These are phyloP conservation scores for Verticillium nonalfalfae DNA, from an alignment of 2,329 filamentous ascomycete species.

Conservation along the genomic window DNA sequence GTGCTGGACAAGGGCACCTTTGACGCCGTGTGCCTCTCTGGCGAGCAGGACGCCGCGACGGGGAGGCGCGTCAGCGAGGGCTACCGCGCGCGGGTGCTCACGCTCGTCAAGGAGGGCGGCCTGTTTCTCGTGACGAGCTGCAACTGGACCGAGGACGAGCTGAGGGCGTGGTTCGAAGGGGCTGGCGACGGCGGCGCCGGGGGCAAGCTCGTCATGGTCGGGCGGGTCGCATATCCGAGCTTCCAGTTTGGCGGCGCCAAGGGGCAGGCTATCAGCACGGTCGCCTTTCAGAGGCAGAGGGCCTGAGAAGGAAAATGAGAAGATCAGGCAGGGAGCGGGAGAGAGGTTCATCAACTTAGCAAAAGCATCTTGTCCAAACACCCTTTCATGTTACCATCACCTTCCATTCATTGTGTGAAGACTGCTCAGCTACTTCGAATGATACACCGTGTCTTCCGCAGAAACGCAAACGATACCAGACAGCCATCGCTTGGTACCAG, in stretches of 20 bases:
- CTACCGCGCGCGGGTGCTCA: constrained; percentile 64
- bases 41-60: constrained; percentile 39
- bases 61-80: constrained; percentile 63
- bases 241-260: constrained; percentile 87
- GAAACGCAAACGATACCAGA: background rate
- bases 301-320: background rate
- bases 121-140: constrained; percentile 87
- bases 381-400: background rate
- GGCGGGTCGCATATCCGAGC: constrained; percentile 70
- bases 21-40: constrained; percentile 80
- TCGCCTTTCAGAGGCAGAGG: constrained; percentile 61
- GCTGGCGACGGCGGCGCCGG: constrained; percentile 14
- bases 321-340: background rate
- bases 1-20: constrained; percentile 98
- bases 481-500: background rate
- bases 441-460: background rate
- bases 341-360: background rate
- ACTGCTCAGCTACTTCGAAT: background rate
- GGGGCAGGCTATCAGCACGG: constrained; percentile 81
- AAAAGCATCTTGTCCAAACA: background rate
- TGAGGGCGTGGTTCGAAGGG: constrained; percentile 69
- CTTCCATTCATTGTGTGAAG: background rate
- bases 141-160: constrained; percentile 93
- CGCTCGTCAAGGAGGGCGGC: constrained; percentile 63
- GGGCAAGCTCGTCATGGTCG: constrained; percentile 53